Evolutionary conservation across 768 basidiomycete species (phyloP).

Genomic region (Gymnopilus junonius): DNA sequence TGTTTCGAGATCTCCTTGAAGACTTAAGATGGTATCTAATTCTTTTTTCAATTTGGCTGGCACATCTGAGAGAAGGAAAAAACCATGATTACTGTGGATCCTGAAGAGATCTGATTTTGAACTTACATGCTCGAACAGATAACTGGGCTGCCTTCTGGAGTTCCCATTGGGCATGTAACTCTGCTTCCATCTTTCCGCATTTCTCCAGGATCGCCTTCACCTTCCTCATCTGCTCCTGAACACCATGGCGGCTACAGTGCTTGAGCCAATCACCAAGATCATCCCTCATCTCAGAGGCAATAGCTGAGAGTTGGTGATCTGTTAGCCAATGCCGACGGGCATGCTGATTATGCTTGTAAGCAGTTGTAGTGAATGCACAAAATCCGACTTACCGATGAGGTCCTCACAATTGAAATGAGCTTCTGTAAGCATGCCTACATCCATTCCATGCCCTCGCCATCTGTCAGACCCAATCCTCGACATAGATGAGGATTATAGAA

Average conservation of each 20-base stretch:
- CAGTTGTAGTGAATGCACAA: neutral
- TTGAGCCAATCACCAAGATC: conserved; percentile 39
- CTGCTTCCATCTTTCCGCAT: conserved; percentile 15
- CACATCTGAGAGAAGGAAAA: conserved; percentile 24
- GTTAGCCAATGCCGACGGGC: conserved; percentile 31
- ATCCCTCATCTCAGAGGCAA: conserved; percentile 27
- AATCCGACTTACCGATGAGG: conserved; percentile 32
- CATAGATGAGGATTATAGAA: conserved; percentile 35
- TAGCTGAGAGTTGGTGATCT: conserved; percentile 31
- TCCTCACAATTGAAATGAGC: conserved; percentile 37
- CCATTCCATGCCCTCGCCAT: conserved; percentile 39
- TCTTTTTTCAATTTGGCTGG: conserved; percentile 36
- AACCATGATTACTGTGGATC: too few relatives aligned
- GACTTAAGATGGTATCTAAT: conserved; percentile 31
- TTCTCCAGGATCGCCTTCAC: conserved; percentile 19
- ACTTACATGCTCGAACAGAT: neutral
- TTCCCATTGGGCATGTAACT: conserved; percentile 36
- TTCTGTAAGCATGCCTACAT: conserved; percentile 35
- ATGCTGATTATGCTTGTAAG: conserved; percentile 17
- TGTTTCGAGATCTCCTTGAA: conserved; percentile 10
- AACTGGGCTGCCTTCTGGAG: conserved; percentile 35
- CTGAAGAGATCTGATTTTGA: too few relatives aligned
- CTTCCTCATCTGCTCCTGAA: conserved; percentile 6
- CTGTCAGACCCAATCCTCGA: conserved; percentile 33
- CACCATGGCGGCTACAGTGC: conserved; percentile 15